Percentiles rank a stretch among this genome's conserved stretches.
These are phyloP conservation scores for Perilla frutescens DNA, from an alignment of 257 asterid genomes.

Conservation along the genomic window DNA sequence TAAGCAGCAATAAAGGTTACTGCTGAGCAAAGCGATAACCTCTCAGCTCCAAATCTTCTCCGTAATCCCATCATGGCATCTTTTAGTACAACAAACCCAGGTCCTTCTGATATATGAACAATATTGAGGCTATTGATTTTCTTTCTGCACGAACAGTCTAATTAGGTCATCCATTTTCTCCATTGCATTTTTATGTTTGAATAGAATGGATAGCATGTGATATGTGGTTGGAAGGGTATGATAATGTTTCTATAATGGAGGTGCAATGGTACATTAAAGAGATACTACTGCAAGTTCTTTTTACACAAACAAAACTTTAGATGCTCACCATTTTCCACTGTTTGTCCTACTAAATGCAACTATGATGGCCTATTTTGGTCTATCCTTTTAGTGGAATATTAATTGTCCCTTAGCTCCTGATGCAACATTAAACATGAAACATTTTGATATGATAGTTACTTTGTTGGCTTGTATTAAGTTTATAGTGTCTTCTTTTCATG, in stretches of 20 bases:
- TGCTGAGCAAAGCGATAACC: neutral
- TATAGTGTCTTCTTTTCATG: neutral
- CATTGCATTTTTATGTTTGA: neutral
- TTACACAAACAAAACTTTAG: neutral
- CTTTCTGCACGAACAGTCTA: neutral
- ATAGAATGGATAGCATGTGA: slow-evolving; percentile 18
- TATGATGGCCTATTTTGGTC: slow-evolving; percentile 13
- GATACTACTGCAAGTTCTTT: too few species aligned
- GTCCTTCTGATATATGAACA: neutral
- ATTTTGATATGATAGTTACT: slow-evolving; percentile 6
- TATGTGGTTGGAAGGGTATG: slow-evolving; percentile 11
- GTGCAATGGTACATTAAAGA: neutral
- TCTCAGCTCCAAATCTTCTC: slow-evolving; percentile 2
- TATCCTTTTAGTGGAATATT: neutral
- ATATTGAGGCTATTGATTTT: neutral
- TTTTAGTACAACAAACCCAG: neutral
- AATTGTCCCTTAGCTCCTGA: neutral
- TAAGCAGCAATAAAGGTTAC: slow-evolving; percentile 1
- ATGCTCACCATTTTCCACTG: neutral
- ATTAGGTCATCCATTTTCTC: slow-evolving; percentile 7
- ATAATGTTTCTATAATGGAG: slow-evolving; percentile 2
- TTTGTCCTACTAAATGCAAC: slow-evolving; percentile 10
- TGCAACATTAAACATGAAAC: neutral
- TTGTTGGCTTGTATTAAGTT: too few species aligned
- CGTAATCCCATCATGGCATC: neutral